Percentiles rank a stretch among this genome's conserved stretches.
phyloP scores from a whole-genome alignment of 441 rosid species.

The Populus hybrid region DNA sequence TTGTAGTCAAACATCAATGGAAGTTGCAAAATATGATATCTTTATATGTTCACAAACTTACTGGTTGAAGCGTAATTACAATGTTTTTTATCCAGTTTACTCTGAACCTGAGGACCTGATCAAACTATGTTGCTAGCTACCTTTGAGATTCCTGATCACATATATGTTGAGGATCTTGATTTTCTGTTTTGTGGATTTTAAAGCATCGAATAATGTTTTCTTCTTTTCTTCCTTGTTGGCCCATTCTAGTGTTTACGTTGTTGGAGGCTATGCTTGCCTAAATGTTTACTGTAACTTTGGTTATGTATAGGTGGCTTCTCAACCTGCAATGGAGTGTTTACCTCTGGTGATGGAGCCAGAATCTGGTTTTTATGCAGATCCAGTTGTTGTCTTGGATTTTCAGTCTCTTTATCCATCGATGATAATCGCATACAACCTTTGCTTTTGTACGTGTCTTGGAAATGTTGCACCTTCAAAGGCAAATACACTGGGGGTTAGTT shows the following conservation, averaged over 20 bases:
- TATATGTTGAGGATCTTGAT: not conserved
- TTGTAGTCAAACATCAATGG: not conserved
- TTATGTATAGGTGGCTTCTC: constrained; percentile 84
- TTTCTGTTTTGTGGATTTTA: not conserved
- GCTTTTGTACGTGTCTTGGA: constrained; percentile 95
- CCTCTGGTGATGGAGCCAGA: constrained; percentile 99
- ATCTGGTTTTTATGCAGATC: constrained; percentile 92
- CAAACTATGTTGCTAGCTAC: not conserved
- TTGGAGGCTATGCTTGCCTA: constrained; percentile 10
- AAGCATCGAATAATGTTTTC: not conserved
- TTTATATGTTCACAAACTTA: not conserved
- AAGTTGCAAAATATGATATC: not conserved
- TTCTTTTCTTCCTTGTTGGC: not conserved
- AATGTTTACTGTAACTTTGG: constrained; percentile 12
- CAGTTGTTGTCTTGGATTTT: constrained; percentile 96
- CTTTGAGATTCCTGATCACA: not conserved
- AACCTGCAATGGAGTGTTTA: constrained; percentile 99
- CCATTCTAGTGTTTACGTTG: not conserved
- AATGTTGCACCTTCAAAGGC: constrained; percentile 60
- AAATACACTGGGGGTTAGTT: constrained; percentile 76
- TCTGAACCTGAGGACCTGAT: not conserved
- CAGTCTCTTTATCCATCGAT: constrained; percentile 99
- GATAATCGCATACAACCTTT: constrained; percentile 96
- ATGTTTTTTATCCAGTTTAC: not conserved
- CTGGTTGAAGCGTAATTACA: not conserved